These are phyloP conservation scores for Elasticomyces elasticus DNA, from an alignment of 495 filamentous ascomycete species.

Conservation along the genomic window DNA sequence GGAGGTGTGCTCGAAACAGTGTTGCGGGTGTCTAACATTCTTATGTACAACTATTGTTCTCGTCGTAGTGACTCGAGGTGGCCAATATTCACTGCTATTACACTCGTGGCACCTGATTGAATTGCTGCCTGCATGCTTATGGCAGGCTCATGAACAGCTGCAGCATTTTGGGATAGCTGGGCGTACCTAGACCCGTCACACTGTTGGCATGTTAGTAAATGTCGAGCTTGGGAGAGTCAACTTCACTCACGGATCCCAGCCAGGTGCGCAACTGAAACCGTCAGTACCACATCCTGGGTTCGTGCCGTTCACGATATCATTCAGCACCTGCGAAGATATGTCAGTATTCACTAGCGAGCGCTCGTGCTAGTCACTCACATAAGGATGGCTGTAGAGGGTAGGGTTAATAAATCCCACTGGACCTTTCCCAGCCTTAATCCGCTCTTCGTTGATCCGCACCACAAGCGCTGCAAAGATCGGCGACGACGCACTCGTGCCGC, in stretches of 20 bases:
- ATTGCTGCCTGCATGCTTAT: not conserved
- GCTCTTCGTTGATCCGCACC: slow-evolving; percentile 21
- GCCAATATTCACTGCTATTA: not conserved
- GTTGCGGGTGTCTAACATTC: not conserved
- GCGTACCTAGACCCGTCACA: slow-evolving; percentile 45
- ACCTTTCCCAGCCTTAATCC: slow-evolving; percentile 19
- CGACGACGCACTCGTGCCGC: slow-evolving; percentile 34
- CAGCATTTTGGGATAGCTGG: slow-evolving; percentile 35
- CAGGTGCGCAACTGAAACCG: slow-evolving; percentile 41
- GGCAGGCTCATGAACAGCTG: slow-evolving; percentile 20
- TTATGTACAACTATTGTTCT: not conserved
- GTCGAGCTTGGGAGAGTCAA: too few species aligned
- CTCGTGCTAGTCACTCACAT: not conserved
- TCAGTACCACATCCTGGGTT: slow-evolving; percentile 24
- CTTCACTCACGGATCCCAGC: slow-evolving; percentile 41
- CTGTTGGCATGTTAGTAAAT: too few species aligned
- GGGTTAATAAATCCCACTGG: slow-evolving; percentile 22
- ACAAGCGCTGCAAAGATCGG: slow-evolving; percentile 20
- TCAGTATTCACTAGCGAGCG: not conserved
- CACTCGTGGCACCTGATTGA: not conserved
- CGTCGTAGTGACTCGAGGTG: not conserved
- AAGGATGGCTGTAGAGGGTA: slow-evolving; percentile 14
- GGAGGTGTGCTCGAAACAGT: not conserved
- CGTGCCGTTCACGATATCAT: slow-evolving; percentile 21
- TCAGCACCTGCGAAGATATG: slow-evolving; percentile 8